Percentiles rank a stretch among this genome's conserved stretches.
Conservation (phyloP, 345 rosid genomes). For the Lepidium sativum region DNA sequence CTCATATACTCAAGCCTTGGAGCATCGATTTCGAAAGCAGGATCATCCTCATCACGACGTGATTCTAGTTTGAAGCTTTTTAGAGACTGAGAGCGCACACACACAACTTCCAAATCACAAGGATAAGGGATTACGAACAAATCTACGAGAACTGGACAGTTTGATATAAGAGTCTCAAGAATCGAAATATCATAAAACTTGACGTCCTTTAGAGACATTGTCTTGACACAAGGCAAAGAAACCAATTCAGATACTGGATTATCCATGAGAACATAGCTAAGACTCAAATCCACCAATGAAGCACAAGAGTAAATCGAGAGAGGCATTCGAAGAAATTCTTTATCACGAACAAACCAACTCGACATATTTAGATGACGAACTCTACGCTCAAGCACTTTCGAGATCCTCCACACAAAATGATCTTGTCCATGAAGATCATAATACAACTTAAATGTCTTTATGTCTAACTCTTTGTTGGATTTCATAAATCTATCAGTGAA, state of each 20-base stretch:
- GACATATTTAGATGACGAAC: not conserved
- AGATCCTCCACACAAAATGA: not conserved
- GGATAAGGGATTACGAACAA: not conserved
- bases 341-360: not conserved
- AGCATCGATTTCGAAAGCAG: not conserved
- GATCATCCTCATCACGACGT: not conserved
- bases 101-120: not conserved
- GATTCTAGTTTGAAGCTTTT: not conserved
- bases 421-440: not conserved
- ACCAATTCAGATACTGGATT: not conserved
- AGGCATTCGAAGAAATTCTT: not conserved
- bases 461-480: not conserved
- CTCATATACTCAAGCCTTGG: not conserved
- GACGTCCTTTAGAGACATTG: not conserved
- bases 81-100: not conserved
- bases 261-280: not conserved
- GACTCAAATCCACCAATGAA: not conserved
- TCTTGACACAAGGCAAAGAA: not conserved
- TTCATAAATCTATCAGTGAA: not conserved
- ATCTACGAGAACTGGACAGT: not conserved
- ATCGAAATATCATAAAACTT: not conserved
- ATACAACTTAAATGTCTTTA: not conserved
- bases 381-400: not conserved
- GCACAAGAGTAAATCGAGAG: not conserved
- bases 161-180: not conserved